Base-by-base conservation (phyloP, 2,329 filamentous ascomycete species). In the Aspergillus costaricaensis region DNA sequence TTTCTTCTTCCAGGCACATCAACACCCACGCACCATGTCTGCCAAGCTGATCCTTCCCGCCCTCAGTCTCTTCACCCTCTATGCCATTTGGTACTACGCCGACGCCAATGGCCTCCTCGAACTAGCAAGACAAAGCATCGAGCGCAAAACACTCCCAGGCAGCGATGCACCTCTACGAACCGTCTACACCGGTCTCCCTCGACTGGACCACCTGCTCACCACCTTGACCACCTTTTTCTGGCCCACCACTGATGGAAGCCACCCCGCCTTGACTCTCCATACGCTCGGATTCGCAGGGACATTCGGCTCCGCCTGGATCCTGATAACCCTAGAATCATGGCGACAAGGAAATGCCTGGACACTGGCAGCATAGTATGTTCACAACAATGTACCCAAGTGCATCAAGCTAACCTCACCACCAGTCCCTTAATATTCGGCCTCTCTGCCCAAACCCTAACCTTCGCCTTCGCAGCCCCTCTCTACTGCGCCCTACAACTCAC, bases 311-410 rank as follows among this genome's bases (percentile, higher is more conserved):
- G 70, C 76, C n/a, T 81, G 77, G 77, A 68, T 74, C 5, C 62
- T 81, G 44, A 67, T 83, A 23, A 69, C 75, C 2, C 69, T 83
- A 58, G 81, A 83, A 63, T 72, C 78, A 10, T 75, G 80, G 70
- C 72, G 81, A 44, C 67, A 66, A 17, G 80, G 80, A 0, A 82
- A 82, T 67, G 67, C 72, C 12, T 71, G 77, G 53, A 79, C 71
- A 5, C 55, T 77, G 17, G 70, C 77, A 43, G 77, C 76, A 38
- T 79, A 76, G 80, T 82, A 75, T 57, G 78, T 70, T 9, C 15
- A 19, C 47, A 17, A 12, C 32, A n/a, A 19, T 32, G 4, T 62
- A 61, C 61, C 50, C 48, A 30, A 17, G 51, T 12, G 49, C 4
- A 38, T 30, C 4, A 57, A 68, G 41, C 44, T 64, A 48, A 67